Evolutionary conservation across 164 flowering plant genomes (phyloP).

Genomic region (Cinnamomum chago): DNA sequence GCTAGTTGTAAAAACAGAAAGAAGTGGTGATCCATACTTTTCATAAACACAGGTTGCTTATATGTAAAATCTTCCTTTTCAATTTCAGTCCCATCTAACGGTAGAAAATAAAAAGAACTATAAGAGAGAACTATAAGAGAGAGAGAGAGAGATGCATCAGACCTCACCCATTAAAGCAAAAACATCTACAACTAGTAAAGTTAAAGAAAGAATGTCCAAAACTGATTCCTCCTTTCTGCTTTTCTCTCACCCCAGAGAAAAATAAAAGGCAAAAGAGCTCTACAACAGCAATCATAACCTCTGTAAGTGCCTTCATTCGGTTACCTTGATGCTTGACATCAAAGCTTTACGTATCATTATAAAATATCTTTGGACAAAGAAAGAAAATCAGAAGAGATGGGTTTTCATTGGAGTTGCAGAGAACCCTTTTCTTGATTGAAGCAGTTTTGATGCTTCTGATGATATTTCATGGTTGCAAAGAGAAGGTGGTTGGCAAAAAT

Average conservation of each 20-base stretch:
- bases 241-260: background rate
- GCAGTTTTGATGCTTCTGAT: conserved; percentile 2
- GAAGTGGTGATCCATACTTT: no score
- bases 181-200: conserved; percentile 26
- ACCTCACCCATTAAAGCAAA: conserved; percentile 16
- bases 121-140: conserved; percentile 1
- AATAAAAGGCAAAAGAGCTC: background rate
- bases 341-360: conserved; percentile 46
- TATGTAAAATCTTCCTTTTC: no score
- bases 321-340: conserved; percentile 71
- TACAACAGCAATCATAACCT: conserved; percentile 25
- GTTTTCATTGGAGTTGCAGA: conserved; percentile 7
- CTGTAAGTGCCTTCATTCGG: conserved; percentile 22
- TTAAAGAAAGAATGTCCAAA: conserved; percentile 8
- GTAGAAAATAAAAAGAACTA: background rate
- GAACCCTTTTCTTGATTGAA: conserved; percentile 13
- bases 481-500: background rate
- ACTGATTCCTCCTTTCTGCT: conserved; percentile 5
- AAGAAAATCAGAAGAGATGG: conserved; percentile 19
- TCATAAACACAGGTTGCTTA: no score
- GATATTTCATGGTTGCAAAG: background rate
- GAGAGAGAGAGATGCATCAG: conserved; percentile 6
- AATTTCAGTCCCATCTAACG: background rate
- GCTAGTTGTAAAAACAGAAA: no score
- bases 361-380: conserved; percentile 12